Base-by-base conservation (phyloP, 2,329 filamentous ascomycete species). In the Talaromyces islandicus region DNA sequence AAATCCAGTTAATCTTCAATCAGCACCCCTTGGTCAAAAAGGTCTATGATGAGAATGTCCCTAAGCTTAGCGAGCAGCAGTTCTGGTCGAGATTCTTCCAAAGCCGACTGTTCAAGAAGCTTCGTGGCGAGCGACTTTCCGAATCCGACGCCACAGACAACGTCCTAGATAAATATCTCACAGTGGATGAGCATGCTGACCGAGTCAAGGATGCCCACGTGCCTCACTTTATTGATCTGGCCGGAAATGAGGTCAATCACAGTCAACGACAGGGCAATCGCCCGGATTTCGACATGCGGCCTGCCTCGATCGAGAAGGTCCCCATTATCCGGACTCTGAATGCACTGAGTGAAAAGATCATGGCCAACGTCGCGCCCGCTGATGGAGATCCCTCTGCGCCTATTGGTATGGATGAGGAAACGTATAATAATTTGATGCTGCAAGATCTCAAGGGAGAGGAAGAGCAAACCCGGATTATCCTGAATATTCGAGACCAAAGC, bases 71-170 rank as follows among this genome's bases (percentile, higher is more conserved):
- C 27, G 90, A 96, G 68, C 81, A 82, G 59, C 86, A 91, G 55
- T 99, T 99, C 71, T 99, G 93, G 92, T 89, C 89, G 6, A 85
- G 91, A 14, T 99, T 99, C 76, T 97, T 99, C 73, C 85, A 92
- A 63, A 96, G 91, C 73, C 85, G 90, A 60, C 79, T 99, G 9
- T 91, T 92, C 65, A 97, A 96, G 76, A 93, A 92, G 70, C 79
- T 99, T 59, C 90, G 92, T 60, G 94, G 95, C 41, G 92, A 97
- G 75, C 89, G 91, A 57, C 86, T 96, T 51, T 85, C 85, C 0
- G 91, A 93, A 9, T 83, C 83, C 4, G 93, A 97, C 72, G 80
- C 86, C 17, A 84, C 85, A 9, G 92, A 97, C 74, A 81, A 85
- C 19, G 80, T 94, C 9, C 88, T 97, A 63, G 94, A 97, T 74